Conservation (phyloP, 441 rosid genomes). For the Gossypium trilobum region DNA sequence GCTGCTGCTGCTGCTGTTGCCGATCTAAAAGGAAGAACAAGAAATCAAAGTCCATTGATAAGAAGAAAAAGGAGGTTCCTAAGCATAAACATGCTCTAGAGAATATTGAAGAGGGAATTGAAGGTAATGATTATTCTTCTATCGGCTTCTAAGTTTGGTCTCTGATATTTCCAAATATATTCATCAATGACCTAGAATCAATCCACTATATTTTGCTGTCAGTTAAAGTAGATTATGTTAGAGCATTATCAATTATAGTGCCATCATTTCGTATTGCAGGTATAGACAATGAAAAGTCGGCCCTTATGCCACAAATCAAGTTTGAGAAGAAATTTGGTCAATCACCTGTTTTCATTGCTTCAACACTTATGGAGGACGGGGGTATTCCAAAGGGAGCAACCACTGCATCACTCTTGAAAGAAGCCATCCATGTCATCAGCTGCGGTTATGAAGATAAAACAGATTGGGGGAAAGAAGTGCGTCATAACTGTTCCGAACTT, state of each 20-base stretch:
- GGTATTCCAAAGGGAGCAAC: conserved; percentile 73
- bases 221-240: neutral
- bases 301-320: conserved; percentile 46
- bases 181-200: neutral
- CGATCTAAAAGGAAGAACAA: conserved; percentile 49
- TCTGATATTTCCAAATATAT: neutral
- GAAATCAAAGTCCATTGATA: conserved; percentile 46
- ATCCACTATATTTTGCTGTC: neutral
- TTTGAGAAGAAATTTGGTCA: conserved; percentile 94
- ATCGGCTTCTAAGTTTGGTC: neutral
- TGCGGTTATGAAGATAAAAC: conserved; percentile 95
- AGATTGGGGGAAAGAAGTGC: conserved; percentile 96
- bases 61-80: conserved; percentile 51
- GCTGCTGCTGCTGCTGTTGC: conserved; percentile 37
- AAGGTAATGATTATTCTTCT: conserved; percentile 38
- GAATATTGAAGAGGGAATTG: conserved; percentile 68
- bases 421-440: conserved; percentile 95
- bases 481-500: neutral
- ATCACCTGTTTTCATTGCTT: conserved; percentile 73
- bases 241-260: neutral
- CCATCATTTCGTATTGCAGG: conserved; percentile 26
- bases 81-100: conserved; percentile 73
- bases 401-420: conserved; percentile 74
- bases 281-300: conserved; percentile 49
- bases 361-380: conserved; percentile 73